Conservation (phyloP, 495 filamentous ascomycete genomes). For the Xylaria castorea region DNA sequence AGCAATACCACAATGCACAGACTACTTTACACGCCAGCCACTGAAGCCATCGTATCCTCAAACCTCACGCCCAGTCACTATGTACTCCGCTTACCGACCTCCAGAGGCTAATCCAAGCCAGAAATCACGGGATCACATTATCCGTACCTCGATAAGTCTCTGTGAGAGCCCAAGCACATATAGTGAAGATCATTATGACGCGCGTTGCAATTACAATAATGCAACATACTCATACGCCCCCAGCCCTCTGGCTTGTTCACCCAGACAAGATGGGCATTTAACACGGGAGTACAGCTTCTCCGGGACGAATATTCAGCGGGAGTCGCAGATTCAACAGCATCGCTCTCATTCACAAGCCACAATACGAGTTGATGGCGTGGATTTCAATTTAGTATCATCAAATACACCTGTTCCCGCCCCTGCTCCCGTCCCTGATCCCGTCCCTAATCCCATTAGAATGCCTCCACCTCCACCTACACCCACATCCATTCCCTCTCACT, state of each 20-base stretch:
- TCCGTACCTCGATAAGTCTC: neutral
- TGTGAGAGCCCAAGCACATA: neutral
- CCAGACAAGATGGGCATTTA: neutral
- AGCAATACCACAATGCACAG: neutral
- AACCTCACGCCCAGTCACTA: neutral
- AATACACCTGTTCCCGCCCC: neutral
- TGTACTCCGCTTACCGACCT: constrained; percentile 7
- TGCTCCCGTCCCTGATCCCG: no score
- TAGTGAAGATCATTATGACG: neutral
- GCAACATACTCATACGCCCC: neutral
- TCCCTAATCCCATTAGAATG: neutral
- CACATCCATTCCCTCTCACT: neutral
- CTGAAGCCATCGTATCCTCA: constrained; percentile 26
- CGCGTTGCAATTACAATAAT: neutral
- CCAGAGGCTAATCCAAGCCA: neutral
- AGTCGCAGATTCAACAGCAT: neutral
- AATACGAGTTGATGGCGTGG: neutral
- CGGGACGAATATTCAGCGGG: neutral
- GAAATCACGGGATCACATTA: no score
- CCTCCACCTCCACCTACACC: neutral
- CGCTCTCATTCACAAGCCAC: neutral
- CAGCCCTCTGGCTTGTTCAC: neutral
- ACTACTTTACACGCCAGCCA: neutral
- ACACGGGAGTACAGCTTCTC: neutral
- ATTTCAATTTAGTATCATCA: neutral